These are phyloP conservation scores for Glycyrrhiza uralensis DNA, from an alignment of 306 rosid genomes.

Conservation along the genomic window DNA sequence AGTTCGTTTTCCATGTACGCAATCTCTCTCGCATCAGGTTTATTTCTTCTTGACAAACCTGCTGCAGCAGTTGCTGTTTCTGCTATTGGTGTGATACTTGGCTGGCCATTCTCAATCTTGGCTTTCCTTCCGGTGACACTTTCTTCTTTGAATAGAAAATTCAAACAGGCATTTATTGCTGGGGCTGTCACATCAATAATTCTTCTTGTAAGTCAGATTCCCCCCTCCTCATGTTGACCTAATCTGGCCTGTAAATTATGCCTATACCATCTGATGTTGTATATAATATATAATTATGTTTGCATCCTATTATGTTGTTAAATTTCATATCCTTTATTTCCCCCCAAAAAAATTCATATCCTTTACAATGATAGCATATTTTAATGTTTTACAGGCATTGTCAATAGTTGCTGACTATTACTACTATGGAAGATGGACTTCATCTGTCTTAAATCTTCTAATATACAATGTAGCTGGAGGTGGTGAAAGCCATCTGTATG, in stretches of 20 bases:
- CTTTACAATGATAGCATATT: neutral
- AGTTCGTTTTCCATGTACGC: slow-evolving; percentile 99
- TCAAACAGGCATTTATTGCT: slow-evolving; percentile 62
- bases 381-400: slow-evolving; percentile 48
- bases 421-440: slow-evolving; percentile 86
- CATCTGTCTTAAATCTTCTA: slow-evolving; percentile 82
- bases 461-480: slow-evolving; percentile 88
- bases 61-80: slow-evolving; percentile 80
- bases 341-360: slow-evolving; percentile 11
- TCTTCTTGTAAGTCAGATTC: slow-evolving; percentile 71
- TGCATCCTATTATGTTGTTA: neutral
- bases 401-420: slow-evolving; percentile 60
- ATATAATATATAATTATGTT: neutral
- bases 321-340: slow-evolving; percentile 5
- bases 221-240: neutral
- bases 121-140: slow-evolving; percentile 84
- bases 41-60: slow-evolving; percentile 83
- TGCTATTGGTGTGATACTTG: slow-evolving; percentile 85
- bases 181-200: slow-evolving; percentile 67
- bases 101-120: slow-evolving; percentile 98
- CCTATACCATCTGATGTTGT: neutral
- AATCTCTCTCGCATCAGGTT: slow-evolving; percentile 79
- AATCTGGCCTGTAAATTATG: slow-evolving; percentile 12
- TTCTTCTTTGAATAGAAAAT: slow-evolving; percentile 60
- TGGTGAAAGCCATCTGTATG: slow-evolving; percentile 93